A percentile compares a stretch with the other conserved stretches of the same genome.
Evolutionary conservation across 768 basidiomycete genomes (phyloP).

Genomic region (Glaciozyma martinii): DNA sequence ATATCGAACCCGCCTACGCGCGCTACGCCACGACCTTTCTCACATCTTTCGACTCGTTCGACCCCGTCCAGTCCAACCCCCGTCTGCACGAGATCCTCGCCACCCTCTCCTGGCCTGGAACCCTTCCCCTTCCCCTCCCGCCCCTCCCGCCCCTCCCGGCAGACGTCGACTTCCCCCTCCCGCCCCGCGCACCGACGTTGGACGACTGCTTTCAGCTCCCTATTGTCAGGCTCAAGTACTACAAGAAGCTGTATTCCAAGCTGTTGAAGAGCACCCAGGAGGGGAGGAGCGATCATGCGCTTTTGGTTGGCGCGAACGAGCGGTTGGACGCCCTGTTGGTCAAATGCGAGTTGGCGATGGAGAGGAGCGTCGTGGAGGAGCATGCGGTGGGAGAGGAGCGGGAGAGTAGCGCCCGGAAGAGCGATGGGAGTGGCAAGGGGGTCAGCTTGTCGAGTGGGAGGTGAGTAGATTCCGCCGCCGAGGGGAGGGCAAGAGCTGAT

Average conservation of each 20-base stretch:
- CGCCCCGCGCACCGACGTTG: conserved; percentile 52
- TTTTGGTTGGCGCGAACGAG: conserved; percentile 70
- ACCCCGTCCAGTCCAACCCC: conserved; percentile 64
- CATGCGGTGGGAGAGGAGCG: background rate
- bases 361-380: background rate
- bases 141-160: conserved; percentile 32
- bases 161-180: conserved; percentile 35
- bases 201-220: conserved; percentile 84
- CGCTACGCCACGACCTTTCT: conserved; percentile 65
- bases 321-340: conserved; percentile 66
- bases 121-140: conserved; percentile 47
- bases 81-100: conserved; percentile 60
- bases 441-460: background rate
- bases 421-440: conserved; percentile 4
- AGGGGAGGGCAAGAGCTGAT: background rate
- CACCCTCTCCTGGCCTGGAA: conserved; percentile 59
- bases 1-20: conserved; percentile 77
- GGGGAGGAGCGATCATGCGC: conserved; percentile 73
- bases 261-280: conserved; percentile 77
- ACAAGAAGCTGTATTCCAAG: conserved; percentile 77
- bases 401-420: background rate
- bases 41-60: conserved; percentile 73
- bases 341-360: conserved; percentile 33
- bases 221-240: conserved; percentile 74
- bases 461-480: background rate